Percentiles rank a stretch among this genome's conserved stretches.
Evolutionary conservation across 2,329 filamentous ascomycete species (phyloP).

Genomic region (Hypoxylon sp.): DNA sequence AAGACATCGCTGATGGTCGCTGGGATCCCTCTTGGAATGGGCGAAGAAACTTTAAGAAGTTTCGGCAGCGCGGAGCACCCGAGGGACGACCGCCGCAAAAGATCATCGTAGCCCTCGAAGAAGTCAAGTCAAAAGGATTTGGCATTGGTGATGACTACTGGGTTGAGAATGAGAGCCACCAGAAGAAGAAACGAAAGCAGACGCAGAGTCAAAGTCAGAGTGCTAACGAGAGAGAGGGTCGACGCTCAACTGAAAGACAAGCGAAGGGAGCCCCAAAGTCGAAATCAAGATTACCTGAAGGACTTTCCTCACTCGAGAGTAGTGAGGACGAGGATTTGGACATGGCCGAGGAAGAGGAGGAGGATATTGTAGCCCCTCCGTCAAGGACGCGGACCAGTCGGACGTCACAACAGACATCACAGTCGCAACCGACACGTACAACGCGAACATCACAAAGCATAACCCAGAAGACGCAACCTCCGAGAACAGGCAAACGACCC

Average conservation of each 20-base stretch:
- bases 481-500: conserved; percentile 49
- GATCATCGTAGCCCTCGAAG: conserved; percentile 77
- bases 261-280: conserved; percentile 18
- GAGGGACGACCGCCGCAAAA: conserved; percentile 55
- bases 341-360: conserved; percentile 44
- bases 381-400: conserved; percentile 48
- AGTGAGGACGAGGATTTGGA: conserved; percentile 44
- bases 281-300: conserved; percentile 27
- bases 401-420: conserved; percentile 46
- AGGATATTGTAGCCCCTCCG: conserved; percentile 36
- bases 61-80: conserved; percentile 69
- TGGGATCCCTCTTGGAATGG: conserved; percentile 96
- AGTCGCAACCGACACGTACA: conserved; percentile 33
- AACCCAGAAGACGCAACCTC: conserved; percentile 43
- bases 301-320: conserved; percentile 42
- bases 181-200: conserved; percentile 45
- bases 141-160: conserved; percentile 83
- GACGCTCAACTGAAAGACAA: conserved; percentile 5
- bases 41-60: conserved; percentile 95
- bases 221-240: conserved; percentile 13
- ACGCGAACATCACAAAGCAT: conserved; percentile 24
- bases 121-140: conserved; percentile 76
- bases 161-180: conserved; percentile 65
- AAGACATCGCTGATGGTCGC: conserved; percentile 65
- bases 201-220: conserved; percentile 35